A percentile compares a stretch with the other conserved stretches of the same genome.
phyloP scores from a whole-genome alignment of 78 protist genomes.

The Dictyostelium firmibasis region DNA sequence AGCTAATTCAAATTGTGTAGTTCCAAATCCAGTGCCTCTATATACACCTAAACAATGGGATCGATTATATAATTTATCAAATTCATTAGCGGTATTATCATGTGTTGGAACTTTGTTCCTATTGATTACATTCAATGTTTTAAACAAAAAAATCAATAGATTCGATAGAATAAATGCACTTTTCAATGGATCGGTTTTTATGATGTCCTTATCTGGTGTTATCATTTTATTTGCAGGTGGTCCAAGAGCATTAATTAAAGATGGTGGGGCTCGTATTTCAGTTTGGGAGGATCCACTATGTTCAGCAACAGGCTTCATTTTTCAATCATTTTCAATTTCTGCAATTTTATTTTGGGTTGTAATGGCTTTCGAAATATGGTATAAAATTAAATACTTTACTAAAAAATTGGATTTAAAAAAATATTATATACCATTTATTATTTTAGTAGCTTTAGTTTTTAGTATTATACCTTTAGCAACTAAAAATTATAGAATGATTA shows the following conservation, averaged over 20 bases:
- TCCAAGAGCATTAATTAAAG: neutral
- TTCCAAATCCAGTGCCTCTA: conserved; percentile 21
- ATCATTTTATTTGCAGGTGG: conserved; percentile 15
- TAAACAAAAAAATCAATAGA: conserved; percentile 7
- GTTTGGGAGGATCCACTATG: neutral
- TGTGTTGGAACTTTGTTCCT: neutral
- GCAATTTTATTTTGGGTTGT: neutral
- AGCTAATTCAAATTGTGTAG: conserved; percentile 1
- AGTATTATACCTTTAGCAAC: neutral
- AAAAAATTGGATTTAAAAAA: neutral
- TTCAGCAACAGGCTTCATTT: neutral
- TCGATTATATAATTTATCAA: neutral
- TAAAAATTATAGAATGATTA: neutral
- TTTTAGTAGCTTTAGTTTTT: neutral
- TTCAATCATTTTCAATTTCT: neutral
- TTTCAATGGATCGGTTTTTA: neutral
- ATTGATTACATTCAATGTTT: conserved; percentile 1
- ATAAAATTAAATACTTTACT: neutral
- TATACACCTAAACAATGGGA: conserved; percentile 31
- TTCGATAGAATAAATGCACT: conserved; percentile 16
- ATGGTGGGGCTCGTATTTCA: neutral
- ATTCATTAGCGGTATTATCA: conserved; percentile 16
- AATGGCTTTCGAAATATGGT: conserved; percentile 5
- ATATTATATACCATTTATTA: neutral
- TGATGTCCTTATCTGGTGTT: conserved; percentile 9